phyloP scores from a whole-genome alignment of 2,329 filamentous ascomycete genomes.

The Colletotrichum sp. region DNA sequence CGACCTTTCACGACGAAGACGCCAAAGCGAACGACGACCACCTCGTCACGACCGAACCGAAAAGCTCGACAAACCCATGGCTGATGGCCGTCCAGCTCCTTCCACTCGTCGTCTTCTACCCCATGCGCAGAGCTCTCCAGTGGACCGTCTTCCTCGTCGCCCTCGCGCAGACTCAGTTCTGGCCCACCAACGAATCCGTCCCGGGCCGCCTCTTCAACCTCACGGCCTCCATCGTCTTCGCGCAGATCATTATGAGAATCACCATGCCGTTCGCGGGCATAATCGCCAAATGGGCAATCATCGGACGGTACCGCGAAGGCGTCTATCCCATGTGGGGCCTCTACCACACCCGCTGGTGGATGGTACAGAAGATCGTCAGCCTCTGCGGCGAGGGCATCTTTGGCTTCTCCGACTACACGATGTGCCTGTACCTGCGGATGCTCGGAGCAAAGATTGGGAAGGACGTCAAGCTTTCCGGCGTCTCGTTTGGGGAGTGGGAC shows the following conservation, averaged over 20 bases:
- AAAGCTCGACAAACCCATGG: conserved; percentile 54
- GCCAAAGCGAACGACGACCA: neutral
- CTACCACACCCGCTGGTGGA: conserved; percentile 65
- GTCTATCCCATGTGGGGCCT: conserved; percentile 64
- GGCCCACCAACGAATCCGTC: conserved; percentile 42
- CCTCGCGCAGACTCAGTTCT: conserved; percentile 44
- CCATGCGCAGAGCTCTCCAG: conserved; percentile 53
- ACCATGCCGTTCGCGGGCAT: conserved; percentile 54
- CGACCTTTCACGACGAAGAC: neutral
- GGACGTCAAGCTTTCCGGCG: conserved; percentile 51
- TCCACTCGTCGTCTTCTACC: conserved; percentile 54
- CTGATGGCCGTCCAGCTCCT: conserved; percentile 56
- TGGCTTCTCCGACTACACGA: conserved; percentile 39
- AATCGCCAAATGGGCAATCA: conserved; percentile 57
- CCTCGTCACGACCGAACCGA: conserved; percentile 39
- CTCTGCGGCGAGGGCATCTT: conserved; percentile 55
- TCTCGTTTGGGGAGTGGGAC: conserved; percentile 59
- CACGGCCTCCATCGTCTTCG: conserved; percentile 46
- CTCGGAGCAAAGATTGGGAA: conserved; percentile 59
- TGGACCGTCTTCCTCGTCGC: conserved; percentile 59
- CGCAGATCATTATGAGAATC: conserved; percentile 42
- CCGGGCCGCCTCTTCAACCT: conserved; percentile 54
- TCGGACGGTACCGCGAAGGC: conserved; percentile 57
- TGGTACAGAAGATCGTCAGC: conserved; percentile 57
- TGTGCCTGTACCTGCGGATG: conserved; percentile 52